phyloP scores from a whole-genome alignment of 306 rosid genomes.

The Dicorynia guianensis region DNA sequence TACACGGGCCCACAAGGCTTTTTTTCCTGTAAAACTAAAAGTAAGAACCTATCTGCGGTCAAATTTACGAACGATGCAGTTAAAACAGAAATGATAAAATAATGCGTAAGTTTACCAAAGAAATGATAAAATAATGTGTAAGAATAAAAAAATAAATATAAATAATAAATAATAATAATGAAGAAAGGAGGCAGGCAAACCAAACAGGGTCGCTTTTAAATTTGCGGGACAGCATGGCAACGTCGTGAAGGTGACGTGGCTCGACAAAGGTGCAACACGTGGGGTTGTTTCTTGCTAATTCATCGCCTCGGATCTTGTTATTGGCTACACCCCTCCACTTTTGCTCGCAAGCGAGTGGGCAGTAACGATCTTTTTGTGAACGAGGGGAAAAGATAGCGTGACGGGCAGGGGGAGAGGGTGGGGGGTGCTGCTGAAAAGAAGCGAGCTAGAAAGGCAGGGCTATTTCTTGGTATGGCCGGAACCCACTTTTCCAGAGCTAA shows the following conservation, averaged over 20 bases:
- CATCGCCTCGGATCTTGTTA: slow-evolving; percentile 57
- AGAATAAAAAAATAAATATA: too few relatives aligned
- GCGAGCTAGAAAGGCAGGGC: too few relatives aligned
- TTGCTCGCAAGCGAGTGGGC: slow-evolving; percentile 29
- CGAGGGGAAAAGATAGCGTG: background rate
- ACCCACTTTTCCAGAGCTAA: too few relatives aligned
- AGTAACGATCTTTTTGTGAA: background rate
- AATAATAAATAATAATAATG: background rate
- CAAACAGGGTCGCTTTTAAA: slow-evolving; percentile 5
- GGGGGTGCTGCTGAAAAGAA: too few relatives aligned
- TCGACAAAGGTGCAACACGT: slow-evolving; percentile 37
- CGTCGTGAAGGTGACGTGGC: slow-evolving; percentile 54
- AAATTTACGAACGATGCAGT: slow-evolving; percentile 48
- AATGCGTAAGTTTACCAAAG: too few relatives aligned
- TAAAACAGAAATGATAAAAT: background rate
- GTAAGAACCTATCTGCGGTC: slow-evolving; percentile 35
- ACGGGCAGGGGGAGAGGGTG: too few relatives aligned
- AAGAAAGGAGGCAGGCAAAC: slow-evolving; percentile 27
- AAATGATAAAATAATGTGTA: too few relatives aligned
- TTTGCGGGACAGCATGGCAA: slow-evolving; percentile 56
- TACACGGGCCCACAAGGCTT: slow-evolving; percentile 58
- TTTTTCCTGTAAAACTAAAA: background rate
- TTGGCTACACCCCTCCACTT: slow-evolving; percentile 44
- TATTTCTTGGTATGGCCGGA: too few relatives aligned
- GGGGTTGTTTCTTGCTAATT: slow-evolving; percentile 34